These are phyloP conservation scores for Plasmodium berghei DNA, from an alignment of 169 alveolate species.

Conservation along the genomic window DNA sequence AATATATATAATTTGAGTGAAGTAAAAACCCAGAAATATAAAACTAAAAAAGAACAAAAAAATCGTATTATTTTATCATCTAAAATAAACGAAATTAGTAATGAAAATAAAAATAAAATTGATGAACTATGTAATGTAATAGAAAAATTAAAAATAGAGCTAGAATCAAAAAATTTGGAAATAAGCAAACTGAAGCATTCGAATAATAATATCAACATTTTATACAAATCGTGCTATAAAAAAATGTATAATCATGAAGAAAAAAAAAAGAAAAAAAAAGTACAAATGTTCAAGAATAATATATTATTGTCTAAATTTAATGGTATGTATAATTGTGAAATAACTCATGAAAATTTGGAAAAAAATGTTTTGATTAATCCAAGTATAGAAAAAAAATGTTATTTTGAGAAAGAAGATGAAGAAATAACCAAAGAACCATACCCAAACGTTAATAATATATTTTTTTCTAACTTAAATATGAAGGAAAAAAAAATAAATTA, in stretches of 20 bases:
- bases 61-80: not conserved
- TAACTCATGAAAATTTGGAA: not conserved
- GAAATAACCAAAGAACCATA: no score
- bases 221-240: conserved; percentile 39
- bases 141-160: conserved; percentile 33
- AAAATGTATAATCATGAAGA: conserved; percentile 13
- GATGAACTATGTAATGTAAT: conserved; percentile 20
- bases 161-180: conserved; percentile 19
- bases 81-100: no score
- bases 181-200: conserved; percentile 51
- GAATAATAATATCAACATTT: conserved; percentile 27
- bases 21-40: conserved; percentile 1
- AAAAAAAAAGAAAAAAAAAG: not conserved
- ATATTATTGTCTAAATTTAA: conserved; percentile 4
- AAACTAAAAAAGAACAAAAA: not conserved
- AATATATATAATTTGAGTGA: not conserved
- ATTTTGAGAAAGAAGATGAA: no score
- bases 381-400: no score
- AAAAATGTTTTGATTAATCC: no score
- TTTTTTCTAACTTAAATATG: no score
- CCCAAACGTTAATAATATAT: no score
- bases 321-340: not conserved
- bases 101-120: conserved; percentile 10
- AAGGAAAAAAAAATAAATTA: no score
- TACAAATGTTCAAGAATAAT: not conserved